Evolutionary conservation across 352 stramenopile genomes (phyloP), one percentile per base, ranked within the genome.

Genomic region (Stramenopiles sp.): DNA sequence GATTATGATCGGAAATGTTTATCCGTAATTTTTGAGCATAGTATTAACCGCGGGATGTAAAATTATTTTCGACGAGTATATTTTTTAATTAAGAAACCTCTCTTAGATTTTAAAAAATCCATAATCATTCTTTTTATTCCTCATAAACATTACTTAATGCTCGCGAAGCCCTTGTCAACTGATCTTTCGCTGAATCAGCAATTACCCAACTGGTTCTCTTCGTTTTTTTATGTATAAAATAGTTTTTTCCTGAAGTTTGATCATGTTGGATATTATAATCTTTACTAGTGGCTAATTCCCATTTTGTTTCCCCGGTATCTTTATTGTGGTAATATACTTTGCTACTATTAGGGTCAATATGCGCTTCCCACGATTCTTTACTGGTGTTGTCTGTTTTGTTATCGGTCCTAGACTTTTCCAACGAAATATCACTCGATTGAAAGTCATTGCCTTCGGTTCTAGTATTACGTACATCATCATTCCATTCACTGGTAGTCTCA

Each of bases 181-280:
- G 4, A 53, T 13, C 13, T 53, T 53, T 13, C 13, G 38, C 38
- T 13, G 13, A 4, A 53, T 53, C 13, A 13, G 65, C 30, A 13
- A 76, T 33, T 33, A 76, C 31, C 65, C 65, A 76, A 20, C 65
- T 76, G 4, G 65, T 76, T 33, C 65, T 4, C 13, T 33, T 31
- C 4, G 30, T 76, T 13, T 76, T 31, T 76, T 76, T 76, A 20
- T 76, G 65, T 1, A 76, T 33, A 76, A 76, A 76, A 76, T 33
- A 76, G 4, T 4, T 7, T 20, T 76, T 76, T 13, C 65, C 65
- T 13, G 4, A 13, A 7, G 4, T 76, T 33, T 76, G 30, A 33
- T 76, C 65, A 1, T 76, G 4, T 33, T 33, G 30, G 13, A 76
- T 20, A 76, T 76, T 20, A 13, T 76, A 76, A 13, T 76, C 65